Percentiles rank a stretch among this genome's conserved stretches.
phyloP scores from a whole-genome alignment of 176 grass and related monocot species.

The Neostapfia colusana region DNA sequence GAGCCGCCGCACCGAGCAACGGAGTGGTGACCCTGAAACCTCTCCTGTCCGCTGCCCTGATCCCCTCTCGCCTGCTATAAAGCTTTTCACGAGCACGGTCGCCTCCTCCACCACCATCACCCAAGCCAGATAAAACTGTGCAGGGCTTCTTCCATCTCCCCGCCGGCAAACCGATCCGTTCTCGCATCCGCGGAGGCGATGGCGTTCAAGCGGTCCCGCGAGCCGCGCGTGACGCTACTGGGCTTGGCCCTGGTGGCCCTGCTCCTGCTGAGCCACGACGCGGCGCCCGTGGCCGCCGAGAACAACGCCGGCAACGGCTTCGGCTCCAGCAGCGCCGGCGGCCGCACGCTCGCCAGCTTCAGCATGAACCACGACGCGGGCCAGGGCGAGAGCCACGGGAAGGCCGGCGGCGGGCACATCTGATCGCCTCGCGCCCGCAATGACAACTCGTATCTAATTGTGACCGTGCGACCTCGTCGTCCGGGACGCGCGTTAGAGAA shows the following conservation, averaged over 20 bases:
- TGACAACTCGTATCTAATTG: neutral
- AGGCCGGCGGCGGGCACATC: neutral
- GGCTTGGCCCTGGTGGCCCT: conserved; percentile 42
- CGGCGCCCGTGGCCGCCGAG: conserved; percentile 28
- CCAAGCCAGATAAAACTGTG: conserved; percentile 24
- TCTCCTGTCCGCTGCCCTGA: conserved; percentile 23
- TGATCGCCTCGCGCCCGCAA: conserved; percentile 13
- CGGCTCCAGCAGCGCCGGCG: conserved; percentile 30
- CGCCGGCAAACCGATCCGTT: neutral
- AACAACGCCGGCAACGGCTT: conserved; percentile 29
- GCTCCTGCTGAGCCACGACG: conserved; percentile 40
- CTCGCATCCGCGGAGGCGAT: conserved; percentile 4
- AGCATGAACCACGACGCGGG: conserved; percentile 30
- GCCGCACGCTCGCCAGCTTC: conserved; percentile 40
- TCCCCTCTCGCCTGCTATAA: conserved; percentile 22
- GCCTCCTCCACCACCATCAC: conserved; percentile 9
- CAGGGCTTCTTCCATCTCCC: neutral
- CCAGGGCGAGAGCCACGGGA: neutral
- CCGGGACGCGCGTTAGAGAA: neutral
- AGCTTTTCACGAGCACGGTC: conserved; percentile 17
- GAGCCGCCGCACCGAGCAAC: conserved; percentile 20
- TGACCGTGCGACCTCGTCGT: neutral
- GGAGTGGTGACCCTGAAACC: conserved; percentile 3
- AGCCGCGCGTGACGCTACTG: conserved; percentile 46
- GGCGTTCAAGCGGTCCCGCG: conserved; percentile 43